Base-by-base conservation (phyloP, 2,329 filamentous ascomycete species). In the Teratosphaeria zuluensis region DNA sequence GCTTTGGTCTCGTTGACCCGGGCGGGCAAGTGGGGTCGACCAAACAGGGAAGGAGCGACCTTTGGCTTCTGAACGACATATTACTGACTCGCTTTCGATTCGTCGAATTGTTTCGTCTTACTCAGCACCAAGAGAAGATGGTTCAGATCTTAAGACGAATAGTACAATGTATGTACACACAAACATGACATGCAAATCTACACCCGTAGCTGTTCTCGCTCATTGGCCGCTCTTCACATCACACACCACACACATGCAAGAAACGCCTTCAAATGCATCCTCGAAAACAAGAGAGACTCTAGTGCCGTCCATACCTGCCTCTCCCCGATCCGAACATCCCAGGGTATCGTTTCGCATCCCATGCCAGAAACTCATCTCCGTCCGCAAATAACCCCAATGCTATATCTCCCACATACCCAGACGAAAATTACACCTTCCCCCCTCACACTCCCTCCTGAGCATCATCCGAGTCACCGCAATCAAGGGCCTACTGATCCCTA, bases 401-500 rank as follows among this genome's bases (percentile, higher is more conserved):
- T 8, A 21, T n/a, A 42, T 42, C 35, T 42, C 35, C 35, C 3
- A 5, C 35, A 42, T 28, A 28, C 24, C 24, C 24, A 28, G 4
- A 28, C 4, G 2, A 28, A 4, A 28, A 28, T 28, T 28, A 28
- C 24, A n/a, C 35, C 35, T 42, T 5, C 35, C 2, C 1, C 12
- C 12, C 35, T n/a, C 9, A 16, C 6, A 4, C 14, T 42, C 14
- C 35, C 35, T 16, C 2, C 11, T 4, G 42, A 8, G 21, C 24
- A 19, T n/a, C 52, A 7, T 31, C 8, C 11, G 32, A n/a, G 30
- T n/a, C 3, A 28, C 4, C 19, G 19, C 14, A 7, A 35, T 16
- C 52, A 21, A 21, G 32, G 51, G 46, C 30, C 31, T n/a, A 59
- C 60, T 64, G 65, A 58, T 72, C 69, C 48, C 68, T 63, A 59